Evolutionary conservation across 1,284 basidiomycete species (phyloP).

Genomic region (Ceraceosorus guamensis): DNA sequence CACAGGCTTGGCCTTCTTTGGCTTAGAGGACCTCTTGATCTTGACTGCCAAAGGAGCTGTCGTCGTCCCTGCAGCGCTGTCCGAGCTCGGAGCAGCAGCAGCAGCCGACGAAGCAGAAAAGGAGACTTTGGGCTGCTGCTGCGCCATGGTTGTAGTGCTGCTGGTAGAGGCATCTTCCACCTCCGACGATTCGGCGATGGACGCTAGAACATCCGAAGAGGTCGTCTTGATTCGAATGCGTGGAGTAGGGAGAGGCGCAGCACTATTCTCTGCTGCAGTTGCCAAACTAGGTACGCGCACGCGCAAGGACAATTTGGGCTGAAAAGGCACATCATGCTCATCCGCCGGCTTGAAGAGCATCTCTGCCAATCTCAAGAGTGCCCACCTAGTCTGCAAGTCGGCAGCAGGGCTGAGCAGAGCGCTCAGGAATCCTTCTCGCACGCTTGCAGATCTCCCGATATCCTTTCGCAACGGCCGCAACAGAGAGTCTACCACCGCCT

Average conservation of each 20-base stretch:
- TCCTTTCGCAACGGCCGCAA: constrained; percentile 40
- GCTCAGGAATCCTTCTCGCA: constrained; percentile 43
- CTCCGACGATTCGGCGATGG: no score
- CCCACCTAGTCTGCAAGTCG: constrained; percentile 83
- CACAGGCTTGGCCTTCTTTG: constrained; percentile 45
- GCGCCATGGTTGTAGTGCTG: neutral
- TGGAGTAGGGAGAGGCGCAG: constrained; percentile 15
- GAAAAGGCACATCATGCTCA: constrained; percentile 35
- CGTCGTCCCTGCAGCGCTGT: no score
- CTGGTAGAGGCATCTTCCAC: neutral
- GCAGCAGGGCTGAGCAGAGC: constrained; percentile 50
- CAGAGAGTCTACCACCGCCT: constrained; percentile 51
- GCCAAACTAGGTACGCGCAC: constrained; percentile 52
- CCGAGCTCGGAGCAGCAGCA: neutral
- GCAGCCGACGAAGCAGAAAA: constrained; percentile 24
- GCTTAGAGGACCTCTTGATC: constrained; percentile 15
- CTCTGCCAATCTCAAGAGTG: constrained; percentile 83
- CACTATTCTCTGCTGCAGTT: constrained; percentile 8
- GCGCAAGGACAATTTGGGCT: constrained; percentile 53
- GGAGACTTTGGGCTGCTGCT: constrained; percentile 16
- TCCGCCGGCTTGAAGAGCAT: constrained; percentile 66
- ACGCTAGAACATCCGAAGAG: neutral
- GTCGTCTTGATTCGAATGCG: neutral
- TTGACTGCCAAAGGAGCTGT: neutral
- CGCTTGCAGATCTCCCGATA: constrained; percentile 42